Evolutionary conservation across 225 moss, liverwort and hornwort genomes (phyloP).

Genomic region (Asterella californica): DNA sequence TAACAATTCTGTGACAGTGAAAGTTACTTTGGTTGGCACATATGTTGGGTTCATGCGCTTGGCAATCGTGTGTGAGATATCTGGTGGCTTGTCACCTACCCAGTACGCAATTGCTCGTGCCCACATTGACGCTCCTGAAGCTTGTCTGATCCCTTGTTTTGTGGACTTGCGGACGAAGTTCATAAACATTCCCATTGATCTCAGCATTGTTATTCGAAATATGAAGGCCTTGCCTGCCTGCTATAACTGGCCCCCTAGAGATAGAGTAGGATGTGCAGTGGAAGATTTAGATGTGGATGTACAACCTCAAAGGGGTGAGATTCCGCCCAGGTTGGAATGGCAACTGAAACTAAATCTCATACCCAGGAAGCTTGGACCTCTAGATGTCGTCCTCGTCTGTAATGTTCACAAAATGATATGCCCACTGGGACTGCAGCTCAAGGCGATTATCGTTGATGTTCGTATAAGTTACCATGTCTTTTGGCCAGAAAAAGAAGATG

Average conservation of each 20-base stretch:
- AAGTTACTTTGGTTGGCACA: constrained; percentile 60
- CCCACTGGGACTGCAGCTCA: constrained; percentile 69
- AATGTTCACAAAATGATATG: constrained; percentile 79
- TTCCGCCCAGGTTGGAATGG: constrained; percentile 56
- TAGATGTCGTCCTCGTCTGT: constrained; percentile 75
- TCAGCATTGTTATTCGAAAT: constrained; percentile 51
- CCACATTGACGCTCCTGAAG: constrained; percentile 74
- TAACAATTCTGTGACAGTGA: constrained; percentile 30
- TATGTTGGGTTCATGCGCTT: constrained; percentile 68
- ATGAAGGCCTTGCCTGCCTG: constrained; percentile 61
- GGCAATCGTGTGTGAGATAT: constrained; percentile 69
- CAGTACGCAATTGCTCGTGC: constrained; percentile 66
- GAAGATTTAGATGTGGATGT: constrained; percentile 57
- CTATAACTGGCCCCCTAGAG: constrained; percentile 66
- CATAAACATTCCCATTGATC: constrained; percentile 57
- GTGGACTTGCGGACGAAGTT: constrained; percentile 80
- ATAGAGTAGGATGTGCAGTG: constrained; percentile 56
- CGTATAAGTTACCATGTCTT: constrained; percentile 66
- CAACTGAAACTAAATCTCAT: constrained; percentile 56
- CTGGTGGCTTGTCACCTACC: constrained; percentile 54
- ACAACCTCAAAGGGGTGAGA: constrained; percentile 56
- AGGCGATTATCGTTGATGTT: constrained; percentile 67
- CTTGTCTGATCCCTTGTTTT: constrained; percentile 61
- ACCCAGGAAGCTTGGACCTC: constrained; percentile 61
- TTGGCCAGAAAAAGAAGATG: constrained; percentile 50